Base-by-base conservation (phyloP, 2,329 filamentous ascomycete species). In the Talaromyces sp. region DNA sequence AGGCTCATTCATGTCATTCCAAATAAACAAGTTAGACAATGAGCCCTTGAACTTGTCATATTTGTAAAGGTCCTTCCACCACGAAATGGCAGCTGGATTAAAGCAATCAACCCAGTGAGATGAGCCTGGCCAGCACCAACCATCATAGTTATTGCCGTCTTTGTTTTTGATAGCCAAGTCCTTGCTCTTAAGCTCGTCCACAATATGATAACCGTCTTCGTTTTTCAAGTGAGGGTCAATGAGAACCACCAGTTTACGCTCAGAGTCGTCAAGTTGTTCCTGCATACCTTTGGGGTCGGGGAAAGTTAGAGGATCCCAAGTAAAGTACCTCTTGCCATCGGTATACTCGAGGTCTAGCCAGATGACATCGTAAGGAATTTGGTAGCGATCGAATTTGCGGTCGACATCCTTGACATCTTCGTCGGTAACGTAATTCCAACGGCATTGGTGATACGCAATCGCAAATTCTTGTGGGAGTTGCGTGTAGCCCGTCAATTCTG, bases 1-100 rank as follows among this genome's bases (percentile, higher is more conserved):
- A 0, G 94, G 94, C 78, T 99, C 94, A 72, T 97, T 97, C 94
- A 99, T 99, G 74, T 99, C 94, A 74, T 99, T 99, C 94, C 94
- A 99, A 68, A 99, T 86, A 75, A 91, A 97, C 0, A 91, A 88
- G 74, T 97, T 99, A 65, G 88, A 82, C 67, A 88, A 83, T 1
- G 91, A 91, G 54, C 92, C 92, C 74, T 91, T 90, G 82, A 97
- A 99, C 46, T 79, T 84, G 71, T 91, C 87, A 66, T 95, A 97
- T 69, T 89, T 88, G 83, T 96, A 97, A 11, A 97, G 83, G 2
- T 82, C 78, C 66, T 86, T 89, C 93, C 94, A 99, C 94, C 94
- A 99, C 63, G 89, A 85, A 58, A 89, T 85, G 7, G 92, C 90
- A 58, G 88, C 88, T n/a, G 93, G 92, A 72, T 93, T 97, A 79